Base-by-base conservation (phyloP, 2,329 filamentous ascomycete genomes). In the Sporothrix dimorphospora region DNA sequence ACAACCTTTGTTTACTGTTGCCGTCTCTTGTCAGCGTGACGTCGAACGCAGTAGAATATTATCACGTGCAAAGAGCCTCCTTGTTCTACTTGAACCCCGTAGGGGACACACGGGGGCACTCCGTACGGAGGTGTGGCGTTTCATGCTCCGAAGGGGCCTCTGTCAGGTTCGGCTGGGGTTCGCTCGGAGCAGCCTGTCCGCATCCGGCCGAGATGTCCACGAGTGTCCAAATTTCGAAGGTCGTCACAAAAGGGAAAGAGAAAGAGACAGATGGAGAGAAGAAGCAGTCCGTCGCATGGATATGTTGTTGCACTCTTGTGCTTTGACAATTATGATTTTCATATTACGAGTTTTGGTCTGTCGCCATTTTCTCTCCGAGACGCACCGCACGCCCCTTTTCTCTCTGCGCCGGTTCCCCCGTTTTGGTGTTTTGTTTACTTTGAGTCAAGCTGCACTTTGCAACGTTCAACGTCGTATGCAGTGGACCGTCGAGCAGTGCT, bases 1-100 rank as follows among this genome's bases (percentile, higher is more conserved):
- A 14, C 12, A 30, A 27, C n/a, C 3, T 38, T 14, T 49, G 14
- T 30, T 40, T 53, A n/a, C n/a, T n/a, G n/a, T 45, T 42, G n/a
- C 30, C 30, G n/a, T n/a, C 40, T n/a, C 21, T 24, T 40, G 27
- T 53, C 30, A 63, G 71, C 63, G 68, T 65, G 59, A 27, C 38
- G 34, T 45, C 14, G 38, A 65, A 65, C 38, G 45, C 38, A 65
- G n/a, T 5, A 42, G 24, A 34, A 27, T 1, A 14, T 0, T 11
- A 30, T 66, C 63, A 66, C 16, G 63, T 66, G 63, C 7, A 34
- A 21, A 27, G 3, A 49, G 7, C 24, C 24, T 9, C 6, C 21
- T 30, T 66, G 5, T 7, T 47, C 9, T 47, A 61, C 30, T 27
- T n/a, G 4, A 16, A 21, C 40, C 12, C 21, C 42, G 40, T 27